Conservation (phyloP, 306 rosid species). For the Trifolium pratense region DNA sequence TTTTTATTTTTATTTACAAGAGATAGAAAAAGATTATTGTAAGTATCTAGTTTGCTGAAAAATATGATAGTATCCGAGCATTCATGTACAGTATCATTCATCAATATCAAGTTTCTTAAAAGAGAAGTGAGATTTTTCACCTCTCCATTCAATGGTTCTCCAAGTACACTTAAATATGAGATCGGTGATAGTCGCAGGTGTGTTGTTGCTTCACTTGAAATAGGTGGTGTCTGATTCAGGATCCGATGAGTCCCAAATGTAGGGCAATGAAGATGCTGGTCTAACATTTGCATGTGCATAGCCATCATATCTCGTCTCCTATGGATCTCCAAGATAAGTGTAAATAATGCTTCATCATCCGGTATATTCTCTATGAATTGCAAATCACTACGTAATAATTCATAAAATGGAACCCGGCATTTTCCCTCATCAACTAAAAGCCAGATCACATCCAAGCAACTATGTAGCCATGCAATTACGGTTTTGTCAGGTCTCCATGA, state of each 20-base stretch:
- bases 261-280: conserved; percentile 98
- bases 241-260: conserved; percentile 91
- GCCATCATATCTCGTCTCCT: conserved; percentile 99
- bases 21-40: not conserved
- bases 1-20: not conserved
- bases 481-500: conserved; percentile 87
- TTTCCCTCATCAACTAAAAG: conserved; percentile 90
- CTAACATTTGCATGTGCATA: conserved; percentile 98
- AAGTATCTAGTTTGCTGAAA: conserved; percentile 3
- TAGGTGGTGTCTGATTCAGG: conserved; percentile 69
- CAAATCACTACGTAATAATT: conserved; percentile 87
- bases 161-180: conserved; percentile 94
- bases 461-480: conserved; percentile 87
- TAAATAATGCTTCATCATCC: conserved; percentile 90
- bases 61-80: conserved; percentile 23
- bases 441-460: conserved; percentile 99
- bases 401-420: conserved; percentile 96
- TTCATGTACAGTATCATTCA: conserved; percentile 20
- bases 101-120: conserved; percentile 39
- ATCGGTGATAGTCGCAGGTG: conserved; percentile 85
- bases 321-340: conserved; percentile 94
- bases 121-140: conserved; percentile 54
- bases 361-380: conserved; percentile 95
- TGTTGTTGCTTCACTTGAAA: conserved; percentile 65
- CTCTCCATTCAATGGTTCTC: conserved; percentile 99